Evolutionary conservation across 352 stramenopile species (phyloP), one percentile per base, ranked within the genome.

Genomic region (Pythium inflatum): DNA sequence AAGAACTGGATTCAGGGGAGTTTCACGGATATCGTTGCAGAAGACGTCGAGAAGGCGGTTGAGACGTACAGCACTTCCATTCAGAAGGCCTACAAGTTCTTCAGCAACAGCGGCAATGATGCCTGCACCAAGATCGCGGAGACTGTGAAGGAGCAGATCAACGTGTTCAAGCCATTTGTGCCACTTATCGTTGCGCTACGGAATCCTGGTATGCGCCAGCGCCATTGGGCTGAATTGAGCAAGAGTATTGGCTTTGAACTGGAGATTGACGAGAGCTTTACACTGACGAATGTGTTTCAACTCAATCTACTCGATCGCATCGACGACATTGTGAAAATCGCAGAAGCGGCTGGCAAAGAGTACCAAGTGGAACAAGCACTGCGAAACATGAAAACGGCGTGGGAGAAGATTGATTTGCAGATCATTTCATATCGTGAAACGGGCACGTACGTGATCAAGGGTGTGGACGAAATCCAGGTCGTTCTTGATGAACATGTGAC

Each of bases 401-500:
- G 96, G 96, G 83, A 96, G 41, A 81, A 76, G 36, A 93, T 99
- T 41, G 82, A 97, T 31, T 66, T 99, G 12, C 82, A 97, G 50
- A 94, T 98, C 58, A 75, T 96, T 14, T 66, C 85, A 16, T 98
- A 98, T 60, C 77, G 90, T 16, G 94, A 98, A 54, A 98, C 96
- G 8, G 95, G 92, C 5, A 99, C 96, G 16, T 98, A 88, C 50
- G 97, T 98, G 30, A 89, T 99, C 64, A 98, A 97, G 51, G 94
- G 93, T 14, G 90, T 97, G 13, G 96, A 99, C 57, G 95, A 98
- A 63, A 96, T 98, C 25, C 95, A 98, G 70, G 79, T 85, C 20
- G 88, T 99, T 2, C 76, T 99, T 14, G 96, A 99, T 56, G 96
- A 99, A 63, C 96, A 99, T 62, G 91, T 99, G 25, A 98, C 94